These are phyloP conservation scores for Glutinoglossum americanum DNA, from an alignment of 495 filamentous ascomycete genomes.

Conservation along the genomic window DNA sequence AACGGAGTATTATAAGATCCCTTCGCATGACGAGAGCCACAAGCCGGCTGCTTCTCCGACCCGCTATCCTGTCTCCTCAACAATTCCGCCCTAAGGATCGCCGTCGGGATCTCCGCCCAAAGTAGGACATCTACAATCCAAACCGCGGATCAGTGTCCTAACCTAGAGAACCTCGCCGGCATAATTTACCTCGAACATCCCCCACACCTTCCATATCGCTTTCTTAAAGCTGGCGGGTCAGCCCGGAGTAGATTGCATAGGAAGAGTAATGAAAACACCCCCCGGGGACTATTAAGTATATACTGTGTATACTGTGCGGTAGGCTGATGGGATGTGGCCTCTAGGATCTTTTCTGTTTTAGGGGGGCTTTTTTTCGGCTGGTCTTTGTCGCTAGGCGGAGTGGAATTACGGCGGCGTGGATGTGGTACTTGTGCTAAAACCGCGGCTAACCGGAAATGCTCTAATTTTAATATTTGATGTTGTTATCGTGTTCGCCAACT, in stretches of 20 bases:
- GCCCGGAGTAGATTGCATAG: not conserved
- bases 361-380: not conserved
- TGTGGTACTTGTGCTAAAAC: not conserved
- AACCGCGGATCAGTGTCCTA: not conserved
- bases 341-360: not conserved
- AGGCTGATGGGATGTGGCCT: no score
- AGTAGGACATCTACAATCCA: not conserved
- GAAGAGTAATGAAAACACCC: not conserved
- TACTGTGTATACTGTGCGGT: not conserved
- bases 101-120: not conserved
- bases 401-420: not conserved
- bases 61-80: not conserved
- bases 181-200: not conserved
- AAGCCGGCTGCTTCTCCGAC: not conserved
- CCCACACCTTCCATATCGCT: not conserved
- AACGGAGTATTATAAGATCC: conserved; percentile 36
- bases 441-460: not conserved
- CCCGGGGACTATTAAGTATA: not conserved
- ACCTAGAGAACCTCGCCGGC: not conserved
- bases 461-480: no score
- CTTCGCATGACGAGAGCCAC: not conserved
- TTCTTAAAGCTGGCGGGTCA: not conserved
- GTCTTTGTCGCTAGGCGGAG: not conserved
- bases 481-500: no score
- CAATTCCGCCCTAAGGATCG: not conserved